A percentile compares a stretch with the other conserved stretches of the same genome.
Evolutionary conservation across 2,329 filamentous ascomycete genomes (phyloP).

Genomic region (Bipolaris bicolor): DNA sequence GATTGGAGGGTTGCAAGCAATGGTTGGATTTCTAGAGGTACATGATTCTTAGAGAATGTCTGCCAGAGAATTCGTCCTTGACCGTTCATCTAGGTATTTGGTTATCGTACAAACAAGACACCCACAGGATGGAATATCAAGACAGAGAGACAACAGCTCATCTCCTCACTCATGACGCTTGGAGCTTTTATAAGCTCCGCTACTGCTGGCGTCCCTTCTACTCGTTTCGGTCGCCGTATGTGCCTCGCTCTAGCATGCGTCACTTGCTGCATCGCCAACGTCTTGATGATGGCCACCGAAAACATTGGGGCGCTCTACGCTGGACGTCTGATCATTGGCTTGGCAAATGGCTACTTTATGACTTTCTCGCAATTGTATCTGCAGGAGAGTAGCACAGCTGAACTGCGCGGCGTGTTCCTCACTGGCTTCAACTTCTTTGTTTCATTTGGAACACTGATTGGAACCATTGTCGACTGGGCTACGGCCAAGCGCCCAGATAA

Average conservation of each 20-base stretch:
- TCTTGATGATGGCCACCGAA: constrained; percentile 64
- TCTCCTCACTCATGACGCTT: constrained; percentile 55
- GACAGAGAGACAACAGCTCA: constrained; percentile 53
- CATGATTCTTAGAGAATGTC: background rate
- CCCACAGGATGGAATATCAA: constrained; percentile 53
- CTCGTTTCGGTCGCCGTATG: constrained; percentile 52
- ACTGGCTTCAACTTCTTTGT: constrained; percentile 58
- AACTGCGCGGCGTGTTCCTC: constrained; percentile 57
- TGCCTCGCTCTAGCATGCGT: constrained; percentile 58
- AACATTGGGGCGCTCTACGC: constrained; percentile 61
- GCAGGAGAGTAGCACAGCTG: constrained; percentile 59
- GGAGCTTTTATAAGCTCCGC: constrained; percentile 54
- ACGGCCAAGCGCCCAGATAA: constrained; percentile 44
- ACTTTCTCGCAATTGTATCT: constrained; percentile 61
- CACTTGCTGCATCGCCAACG: constrained; percentile 58
- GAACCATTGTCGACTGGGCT: constrained; percentile 61
- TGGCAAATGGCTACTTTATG: constrained; percentile 64
- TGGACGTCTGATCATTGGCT: constrained; percentile 61
- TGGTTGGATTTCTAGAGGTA: constrained; percentile 57
- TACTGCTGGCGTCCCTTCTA: constrained; percentile 49
- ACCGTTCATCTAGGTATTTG: constrained; percentile 35
- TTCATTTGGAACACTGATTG: constrained; percentile 53
- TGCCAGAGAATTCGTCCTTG: background rate
- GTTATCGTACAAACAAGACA: constrained; percentile 35
- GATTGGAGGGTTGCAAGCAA: constrained; percentile 59